Evolutionary conservation across 176 grass and related monocot species (phyloP), one percentile per base, ranked within the genome.

Genomic region (Urochloa ruziziensis): DNA sequence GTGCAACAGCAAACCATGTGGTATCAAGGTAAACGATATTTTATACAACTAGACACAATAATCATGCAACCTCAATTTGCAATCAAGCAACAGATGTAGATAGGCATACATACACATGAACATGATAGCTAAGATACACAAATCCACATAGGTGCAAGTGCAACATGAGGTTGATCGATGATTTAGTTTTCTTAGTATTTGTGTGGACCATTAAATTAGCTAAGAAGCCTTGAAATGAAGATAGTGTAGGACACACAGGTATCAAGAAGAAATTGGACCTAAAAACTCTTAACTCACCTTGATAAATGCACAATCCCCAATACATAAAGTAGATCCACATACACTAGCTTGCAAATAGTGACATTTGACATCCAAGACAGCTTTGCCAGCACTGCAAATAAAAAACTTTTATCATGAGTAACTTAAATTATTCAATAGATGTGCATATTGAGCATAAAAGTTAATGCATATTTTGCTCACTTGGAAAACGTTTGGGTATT

Each of bases 221-320:
- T 49, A n/a, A 76, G 65, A 77, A 68, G n/a, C 18, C 30, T 54
- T 72, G 23, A 84, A 75, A 61, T 71, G 24, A 78, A 63, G 33
- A 86, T 12, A 27, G 64, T 6, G 11, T 23, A 73, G 40, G 46
- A 61, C 32, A 73, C 58, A 70, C 61, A 40, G 53, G 23, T 80
- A 80, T 53, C 36, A n/a, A 84, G 46, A 73, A 73, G 9, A 83
- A 91, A n/a, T 39, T 81, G 16, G 70, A 60, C 48, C 12, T 61
- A 10, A 21, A 76, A 61, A 59, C 62, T 58, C 5, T 64, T 29
- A 76, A 80, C 75, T 93, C 82, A 93, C 95, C 88, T 98, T 91
- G 68, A 98, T 68, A 93, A 91, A 93, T 86, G 91, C 91, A 68
- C 92, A 98, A 88, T 98, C 95, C 35, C 90, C 95, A 73, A 98